These are phyloP conservation scores for Hymenoscyphus scutula DNA, from an alignment of 2,329 filamentous ascomycete genomes.

Conservation along the genomic window DNA sequence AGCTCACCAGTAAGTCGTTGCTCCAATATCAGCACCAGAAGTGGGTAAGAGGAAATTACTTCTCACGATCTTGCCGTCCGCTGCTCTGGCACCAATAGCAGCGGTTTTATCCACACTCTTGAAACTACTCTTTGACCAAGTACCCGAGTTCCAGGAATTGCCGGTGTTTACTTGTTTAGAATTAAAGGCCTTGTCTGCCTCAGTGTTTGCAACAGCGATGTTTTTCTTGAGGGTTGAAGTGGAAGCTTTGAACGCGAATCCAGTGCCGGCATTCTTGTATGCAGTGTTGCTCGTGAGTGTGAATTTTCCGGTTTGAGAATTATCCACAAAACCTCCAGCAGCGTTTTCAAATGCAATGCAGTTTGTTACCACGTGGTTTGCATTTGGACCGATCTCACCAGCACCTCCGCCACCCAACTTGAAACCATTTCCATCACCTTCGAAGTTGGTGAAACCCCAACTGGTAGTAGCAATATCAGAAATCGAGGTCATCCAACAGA, in stretches of 20 bases:
- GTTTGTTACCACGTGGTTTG: conserved; percentile 45
- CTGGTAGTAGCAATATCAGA: conserved; percentile 16
- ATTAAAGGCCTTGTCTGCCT: conserved; percentile 31
- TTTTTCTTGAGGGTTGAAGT: conserved; percentile 40
- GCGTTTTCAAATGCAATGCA: conserved; percentile 45
- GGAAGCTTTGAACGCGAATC: conserved; percentile 40
- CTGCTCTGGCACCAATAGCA: conserved; percentile 40
- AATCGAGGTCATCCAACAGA: background rate
- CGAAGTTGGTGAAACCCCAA: conserved; percentile 44
- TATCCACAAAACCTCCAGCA: conserved; percentile 47
- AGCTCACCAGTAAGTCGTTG: conserved; percentile 36
- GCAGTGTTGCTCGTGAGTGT: conserved; percentile 44
- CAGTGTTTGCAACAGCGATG: conserved; percentile 39
- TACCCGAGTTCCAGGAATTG: conserved; percentile 44
- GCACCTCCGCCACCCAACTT: conserved; percentile 40
- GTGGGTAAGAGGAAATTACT: conserved; percentile 44
- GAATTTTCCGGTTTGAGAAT: conserved; percentile 43
- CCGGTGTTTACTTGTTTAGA: conserved; percentile 34
- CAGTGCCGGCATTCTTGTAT: conserved; percentile 45
- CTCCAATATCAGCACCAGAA: conserved; percentile 41
- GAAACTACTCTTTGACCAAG: conserved; percentile 42
- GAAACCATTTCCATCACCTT: conserved; percentile 49
- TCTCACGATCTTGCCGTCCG: conserved; percentile 41
- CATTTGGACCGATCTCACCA: conserved; percentile 37
- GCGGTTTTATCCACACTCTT: conserved; percentile 38